phyloP scores from a whole-genome alignment of 179 eudicot species.

The Dionaea muscipula region DNA sequence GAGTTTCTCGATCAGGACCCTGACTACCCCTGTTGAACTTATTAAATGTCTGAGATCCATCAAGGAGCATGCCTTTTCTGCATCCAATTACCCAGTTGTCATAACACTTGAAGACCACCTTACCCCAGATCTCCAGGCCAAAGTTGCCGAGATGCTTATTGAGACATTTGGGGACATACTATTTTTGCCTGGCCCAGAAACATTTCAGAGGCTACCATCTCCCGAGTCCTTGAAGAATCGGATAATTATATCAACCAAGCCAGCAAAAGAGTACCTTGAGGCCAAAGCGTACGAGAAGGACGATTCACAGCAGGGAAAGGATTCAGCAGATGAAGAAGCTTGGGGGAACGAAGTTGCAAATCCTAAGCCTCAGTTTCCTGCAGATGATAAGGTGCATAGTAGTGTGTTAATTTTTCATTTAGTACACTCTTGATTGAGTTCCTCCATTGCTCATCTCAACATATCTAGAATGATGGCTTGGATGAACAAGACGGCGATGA shows the following conservation, averaged over 20 bases:
- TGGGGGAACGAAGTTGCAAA: conserved; percentile 47
- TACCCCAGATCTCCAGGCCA: conserved; percentile 61
- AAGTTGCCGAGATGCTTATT: conserved; percentile 77
- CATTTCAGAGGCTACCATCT: conserved; percentile 67
- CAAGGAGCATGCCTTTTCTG: conserved; percentile 62
- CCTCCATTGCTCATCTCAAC: conserved; percentile 6
- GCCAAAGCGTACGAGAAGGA: conserved; percentile 34
- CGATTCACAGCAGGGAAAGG: conserved; percentile 27
- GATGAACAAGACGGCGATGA: conserved; percentile 33
- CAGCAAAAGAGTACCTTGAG: conserved; percentile 66
- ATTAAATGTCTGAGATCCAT: conserved; percentile 65
- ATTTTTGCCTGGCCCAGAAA: conserved; percentile 43
- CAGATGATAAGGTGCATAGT: conserved; percentile 32
- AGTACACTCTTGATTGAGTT: conserved; percentile 2
- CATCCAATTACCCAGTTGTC: conserved; percentile 76
- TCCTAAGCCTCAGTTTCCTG: conserved; percentile 14
- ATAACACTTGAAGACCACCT: conserved; percentile 83
- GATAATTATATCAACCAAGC: conserved; percentile 82
- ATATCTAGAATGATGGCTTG: conserved; percentile 27
- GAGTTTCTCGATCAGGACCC: conserved; percentile 40
- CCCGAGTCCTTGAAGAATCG: conserved; percentile 52
- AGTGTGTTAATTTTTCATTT: not conserved
- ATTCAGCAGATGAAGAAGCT: conserved; percentile 42
- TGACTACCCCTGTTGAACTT: conserved; percentile 80
- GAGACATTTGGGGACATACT: conserved; percentile 66